Evolutionary conservation across 139 green algal genomes (phyloP).

Genomic region (Zygnema circumcarinatum): DNA sequence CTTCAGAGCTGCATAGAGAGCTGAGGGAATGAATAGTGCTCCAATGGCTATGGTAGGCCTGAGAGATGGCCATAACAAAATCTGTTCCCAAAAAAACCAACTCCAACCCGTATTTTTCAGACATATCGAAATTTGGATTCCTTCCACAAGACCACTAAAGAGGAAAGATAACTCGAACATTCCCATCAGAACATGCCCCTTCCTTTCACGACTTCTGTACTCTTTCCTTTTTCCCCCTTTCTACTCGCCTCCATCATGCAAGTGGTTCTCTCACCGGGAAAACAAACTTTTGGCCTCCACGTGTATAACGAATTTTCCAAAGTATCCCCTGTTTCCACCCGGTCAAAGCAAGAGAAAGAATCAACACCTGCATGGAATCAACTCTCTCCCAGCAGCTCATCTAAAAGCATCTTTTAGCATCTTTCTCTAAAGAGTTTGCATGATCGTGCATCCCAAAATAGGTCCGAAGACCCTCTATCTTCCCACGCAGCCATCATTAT

Average conservation of each 20-base stretch:
- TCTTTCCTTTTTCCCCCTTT: too few relatives aligned
- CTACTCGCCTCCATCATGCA: too few relatives aligned
- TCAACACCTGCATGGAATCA: neutral
- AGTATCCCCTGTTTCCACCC: slow-evolving; percentile 35
- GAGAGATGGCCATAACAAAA: slow-evolving; percentile 18
- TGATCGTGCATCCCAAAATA: too few relatives aligned
- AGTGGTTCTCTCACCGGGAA: slow-evolving; percentile 40
- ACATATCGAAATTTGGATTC: neutral
- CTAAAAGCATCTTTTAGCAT: too few relatives aligned
- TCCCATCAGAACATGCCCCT: too few relatives aligned
- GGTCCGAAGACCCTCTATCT: too few relatives aligned
- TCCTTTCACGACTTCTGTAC: too few relatives aligned
- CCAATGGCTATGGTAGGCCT: neutral
- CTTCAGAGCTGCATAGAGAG: slow-evolving; percentile 9
- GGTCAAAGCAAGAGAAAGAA: neutral
- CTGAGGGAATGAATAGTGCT: slow-evolving; percentile 6
- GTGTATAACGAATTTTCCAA: slow-evolving; percentile 39
- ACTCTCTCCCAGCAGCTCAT: too few relatives aligned
- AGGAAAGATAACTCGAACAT: too few relatives aligned
- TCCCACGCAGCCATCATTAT: too few relatives aligned
- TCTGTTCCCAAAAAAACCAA: slow-evolving; percentile 1
- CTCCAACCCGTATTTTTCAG: neutral
- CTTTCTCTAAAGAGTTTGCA: too few relatives aligned
- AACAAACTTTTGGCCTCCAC: slow-evolving; percentile 48
- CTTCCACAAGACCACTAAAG: too few relatives aligned